Evolutionary conservation across 495 filamentous ascomycete genomes (phyloP).

Genomic region (Pyrenula massariospora): DNA sequence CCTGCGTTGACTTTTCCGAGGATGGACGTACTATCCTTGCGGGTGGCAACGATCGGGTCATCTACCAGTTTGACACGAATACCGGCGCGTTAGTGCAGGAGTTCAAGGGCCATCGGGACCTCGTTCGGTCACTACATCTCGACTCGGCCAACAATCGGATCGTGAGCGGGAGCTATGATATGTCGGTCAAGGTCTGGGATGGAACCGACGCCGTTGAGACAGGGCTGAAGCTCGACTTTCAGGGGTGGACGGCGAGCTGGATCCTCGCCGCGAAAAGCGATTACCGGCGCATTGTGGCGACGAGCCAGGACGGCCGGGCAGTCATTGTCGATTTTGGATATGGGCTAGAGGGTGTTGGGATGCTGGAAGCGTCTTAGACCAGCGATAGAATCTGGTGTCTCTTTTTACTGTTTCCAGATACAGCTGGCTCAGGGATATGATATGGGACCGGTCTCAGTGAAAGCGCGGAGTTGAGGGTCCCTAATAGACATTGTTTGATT

Average conservation of each 20-base stretch:
- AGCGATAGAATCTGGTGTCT: not conserved
- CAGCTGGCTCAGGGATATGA: too few relatives aligned
- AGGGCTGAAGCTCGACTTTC: constrained; percentile 55
- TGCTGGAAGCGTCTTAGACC: constrained; percentile 28
- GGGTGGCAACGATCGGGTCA: constrained; percentile 85
- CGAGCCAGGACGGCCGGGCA: constrained; percentile 82
- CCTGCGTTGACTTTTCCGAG: constrained; percentile 89
- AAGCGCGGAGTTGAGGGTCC: not conserved
- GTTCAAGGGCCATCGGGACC: constrained; percentile 62
- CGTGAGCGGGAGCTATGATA: constrained; percentile 87
- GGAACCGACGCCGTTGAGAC: constrained; percentile 24
- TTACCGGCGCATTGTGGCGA: constrained; percentile 83
- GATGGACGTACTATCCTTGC: constrained; percentile 81
- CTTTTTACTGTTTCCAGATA: too few relatives aligned
- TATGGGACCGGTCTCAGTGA: too few relatives aligned
- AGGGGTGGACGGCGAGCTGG: constrained; percentile 90
- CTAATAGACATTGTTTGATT: too few relatives aligned
- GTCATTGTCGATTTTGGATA: constrained; percentile 73
- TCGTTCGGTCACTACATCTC: constrained; percentile 82
- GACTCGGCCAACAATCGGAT: constrained; percentile 74
- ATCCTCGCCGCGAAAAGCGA: constrained; percentile 91
- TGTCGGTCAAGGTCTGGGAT: constrained; percentile 85
- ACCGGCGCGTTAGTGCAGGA: constrained; percentile 72
- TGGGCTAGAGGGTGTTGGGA: constrained; percentile 34
- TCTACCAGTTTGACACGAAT: constrained; percentile 87